A percentile compares a stretch with the other conserved stretches of the same genome.
Evolutionary conservation across 2,329 filamentous ascomycete genomes (phyloP).

Genomic region (Penicillium sp.): DNA sequence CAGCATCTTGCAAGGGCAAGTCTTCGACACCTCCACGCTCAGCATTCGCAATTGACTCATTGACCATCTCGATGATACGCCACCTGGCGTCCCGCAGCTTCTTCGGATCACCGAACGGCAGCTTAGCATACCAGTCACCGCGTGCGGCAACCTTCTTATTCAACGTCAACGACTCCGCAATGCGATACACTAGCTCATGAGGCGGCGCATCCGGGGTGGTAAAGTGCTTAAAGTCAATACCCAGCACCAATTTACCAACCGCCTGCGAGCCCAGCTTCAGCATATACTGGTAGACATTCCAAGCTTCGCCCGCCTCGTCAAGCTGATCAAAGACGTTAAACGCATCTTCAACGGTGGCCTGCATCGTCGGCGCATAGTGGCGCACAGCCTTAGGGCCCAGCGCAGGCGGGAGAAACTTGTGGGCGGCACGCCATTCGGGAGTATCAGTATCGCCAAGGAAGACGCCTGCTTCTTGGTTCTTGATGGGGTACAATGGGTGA

Average conservation of each 20-base stretch:
- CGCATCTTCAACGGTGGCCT: constrained; percentile 54
- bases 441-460: constrained; percentile 39
- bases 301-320: constrained; percentile 49
- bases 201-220: constrained; percentile 47
- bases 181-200: constrained; percentile 54
- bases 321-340: constrained; percentile 54
- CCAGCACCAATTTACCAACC: constrained; percentile 49
- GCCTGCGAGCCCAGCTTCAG: constrained; percentile 50
- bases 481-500: constrained; percentile 35
- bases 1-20: constrained; percentile 24
- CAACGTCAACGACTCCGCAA: constrained; percentile 55
- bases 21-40: constrained; percentile 20
- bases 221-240: constrained; percentile 52
- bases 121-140: constrained; percentile 57
- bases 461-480: constrained; percentile 31
- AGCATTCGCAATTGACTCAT: constrained; percentile 23
- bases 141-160: constrained; percentile 62
- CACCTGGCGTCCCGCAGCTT: constrained; percentile 35
- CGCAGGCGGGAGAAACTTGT: constrained; percentile 55
- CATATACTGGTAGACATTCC: constrained; percentile 56
- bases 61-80: constrained; percentile 23
- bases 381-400: constrained; percentile 24
- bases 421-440: constrained; percentile 45
- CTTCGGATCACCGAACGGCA: constrained; percentile 62
- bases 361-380: constrained; percentile 61